A percentile compares a stretch with the other conserved stretches of the same genome.
Evolutionary conservation across 169 alveolate genomes (phyloP).

Genomic region (Plasmodium vivax): DNA sequence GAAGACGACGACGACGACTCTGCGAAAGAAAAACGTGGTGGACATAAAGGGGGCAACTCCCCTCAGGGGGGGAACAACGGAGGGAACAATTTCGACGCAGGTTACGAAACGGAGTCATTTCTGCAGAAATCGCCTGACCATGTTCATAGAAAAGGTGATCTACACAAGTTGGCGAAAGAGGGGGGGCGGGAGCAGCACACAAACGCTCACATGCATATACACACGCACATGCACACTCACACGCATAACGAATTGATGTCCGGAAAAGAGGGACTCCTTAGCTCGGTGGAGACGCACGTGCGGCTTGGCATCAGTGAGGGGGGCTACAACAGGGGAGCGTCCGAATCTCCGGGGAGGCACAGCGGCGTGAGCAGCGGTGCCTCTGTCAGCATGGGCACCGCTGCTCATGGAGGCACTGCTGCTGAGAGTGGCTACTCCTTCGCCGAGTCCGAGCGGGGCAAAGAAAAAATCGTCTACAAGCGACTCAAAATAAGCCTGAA

Average conservation of each 20-base stretch:
- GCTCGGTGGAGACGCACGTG: not conserved
- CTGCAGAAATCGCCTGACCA: not conserved
- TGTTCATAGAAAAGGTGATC: not conserved
- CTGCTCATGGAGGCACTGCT: too few species aligned
- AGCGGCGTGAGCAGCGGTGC: too few species aligned
- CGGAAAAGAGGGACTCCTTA: not conserved
- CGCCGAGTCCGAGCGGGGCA: not conserved
- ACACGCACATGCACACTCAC: too few species aligned
- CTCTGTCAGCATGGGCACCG: too few species aligned
- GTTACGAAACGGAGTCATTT: slow-evolving; percentile 20
- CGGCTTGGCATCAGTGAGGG: not conserved
- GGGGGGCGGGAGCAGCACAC: not conserved
- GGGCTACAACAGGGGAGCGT: not conserved
- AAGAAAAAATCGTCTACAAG: slow-evolving; percentile 21
- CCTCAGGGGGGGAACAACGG: not conserved
- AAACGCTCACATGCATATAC: too few species aligned
- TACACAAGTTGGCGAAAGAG: not conserved
- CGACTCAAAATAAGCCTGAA: slow-evolving; percentile 47
- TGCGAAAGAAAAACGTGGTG: not conserved
- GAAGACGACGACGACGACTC: not conserved
- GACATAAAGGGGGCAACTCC: not conserved
- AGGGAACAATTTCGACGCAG: not conserved
- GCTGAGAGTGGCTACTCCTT: not conserved
- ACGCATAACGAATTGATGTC: too few species aligned
- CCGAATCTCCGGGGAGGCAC: not conserved